These are phyloP conservation scores for Melaleuca alternifolia DNA, from an alignment of 345 rosid genomes.

Conservation along the genomic window DNA sequence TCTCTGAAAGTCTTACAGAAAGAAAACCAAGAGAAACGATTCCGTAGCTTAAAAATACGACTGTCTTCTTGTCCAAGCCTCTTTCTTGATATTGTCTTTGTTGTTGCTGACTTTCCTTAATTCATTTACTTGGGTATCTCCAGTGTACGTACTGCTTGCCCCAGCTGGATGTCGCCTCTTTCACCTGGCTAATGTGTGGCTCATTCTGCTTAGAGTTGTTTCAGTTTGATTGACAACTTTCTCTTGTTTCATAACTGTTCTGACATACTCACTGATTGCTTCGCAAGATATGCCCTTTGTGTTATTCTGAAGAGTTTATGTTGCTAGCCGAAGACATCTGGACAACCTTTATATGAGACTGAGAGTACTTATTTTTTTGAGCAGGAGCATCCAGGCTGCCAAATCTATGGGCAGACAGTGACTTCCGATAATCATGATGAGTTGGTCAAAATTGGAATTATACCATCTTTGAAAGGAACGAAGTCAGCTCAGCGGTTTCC, in stretches of 20 bases:
- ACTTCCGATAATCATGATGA: slow-evolving; percentile 78
- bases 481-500: slow-evolving; percentile 38
- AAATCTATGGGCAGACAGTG: slow-evolving; percentile 74
- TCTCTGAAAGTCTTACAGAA: neutral
- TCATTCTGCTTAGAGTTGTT: neutral
- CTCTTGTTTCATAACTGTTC: neutral
- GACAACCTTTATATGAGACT: neutral
- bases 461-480: slow-evolving; percentile 52
- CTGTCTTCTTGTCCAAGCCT: neutral
- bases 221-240: neutral
- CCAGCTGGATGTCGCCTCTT: neutral
- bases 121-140: neutral
- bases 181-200: neutral
- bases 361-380: slow-evolving; percentile 1
- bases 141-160: neutral
- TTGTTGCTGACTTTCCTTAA: neutral
- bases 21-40: neutral
- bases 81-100: neutral
- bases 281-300: neutral
- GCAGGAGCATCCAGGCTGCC: slow-evolving; percentile 73
- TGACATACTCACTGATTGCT: neutral
- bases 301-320: neutral
- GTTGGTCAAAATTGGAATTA: slow-evolving; percentile 62
- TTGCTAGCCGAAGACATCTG: neutral
- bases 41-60: neutral